These are phyloP conservation scores for Annona cherimola DNA, from an alignment of 164 flowering plant species.

Conservation along the genomic window DNA sequence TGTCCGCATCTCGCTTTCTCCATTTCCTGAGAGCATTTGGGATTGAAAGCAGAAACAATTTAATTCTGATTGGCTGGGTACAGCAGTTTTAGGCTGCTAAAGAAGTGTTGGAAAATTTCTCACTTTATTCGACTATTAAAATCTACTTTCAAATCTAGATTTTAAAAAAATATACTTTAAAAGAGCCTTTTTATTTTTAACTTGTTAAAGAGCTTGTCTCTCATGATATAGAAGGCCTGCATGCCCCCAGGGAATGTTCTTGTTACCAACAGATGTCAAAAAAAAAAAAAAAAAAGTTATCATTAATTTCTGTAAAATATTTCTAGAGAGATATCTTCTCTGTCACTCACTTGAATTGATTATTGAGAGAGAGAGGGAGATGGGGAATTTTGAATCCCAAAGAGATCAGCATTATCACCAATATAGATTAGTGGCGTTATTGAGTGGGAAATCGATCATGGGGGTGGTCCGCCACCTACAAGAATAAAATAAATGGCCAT, in stretches of 20 bases:
- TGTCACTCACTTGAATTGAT: not conserved
- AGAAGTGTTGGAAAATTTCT: not conserved
- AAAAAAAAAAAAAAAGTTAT: not conserved
- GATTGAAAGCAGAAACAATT: no score
- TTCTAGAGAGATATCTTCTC: no score
- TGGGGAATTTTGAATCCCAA: not conserved
- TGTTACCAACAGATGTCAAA: slow-evolving; percentile 1
- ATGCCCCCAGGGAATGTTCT: slow-evolving; percentile 5
- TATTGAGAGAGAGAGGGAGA: slow-evolving; percentile 3
- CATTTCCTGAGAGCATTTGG: no score
- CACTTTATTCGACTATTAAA: slow-evolving; percentile 4
- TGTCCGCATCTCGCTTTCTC: no score
- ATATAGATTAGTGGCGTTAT: not conserved
- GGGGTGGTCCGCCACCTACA: not conserved
- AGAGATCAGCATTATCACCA: not conserved
- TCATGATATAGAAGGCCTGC: not conserved
- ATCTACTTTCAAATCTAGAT: not conserved
- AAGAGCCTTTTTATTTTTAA: not conserved
- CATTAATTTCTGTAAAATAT: no score
- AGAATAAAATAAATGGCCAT: not conserved
- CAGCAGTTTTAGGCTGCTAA: no score
- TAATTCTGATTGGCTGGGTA: no score
- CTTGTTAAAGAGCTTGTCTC: not conserved
- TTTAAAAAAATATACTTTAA: not conserved
- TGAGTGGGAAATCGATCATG: not conserved